Evolutionary conservation across 192 early-diverging fungal genomes (phyloP).

Genomic region (Gigaspora rosea): DNA sequence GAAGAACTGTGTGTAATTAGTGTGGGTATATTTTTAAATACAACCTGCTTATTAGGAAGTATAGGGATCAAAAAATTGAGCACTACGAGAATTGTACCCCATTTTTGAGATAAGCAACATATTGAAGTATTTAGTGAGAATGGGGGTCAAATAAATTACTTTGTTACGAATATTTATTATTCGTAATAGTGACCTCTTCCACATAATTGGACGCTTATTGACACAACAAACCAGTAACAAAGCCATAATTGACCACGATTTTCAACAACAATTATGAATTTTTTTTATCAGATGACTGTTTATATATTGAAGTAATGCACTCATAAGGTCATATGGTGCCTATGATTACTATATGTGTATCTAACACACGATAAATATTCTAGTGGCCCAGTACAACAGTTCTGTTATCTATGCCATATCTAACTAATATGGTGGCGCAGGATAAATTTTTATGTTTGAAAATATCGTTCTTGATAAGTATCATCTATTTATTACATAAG

Average conservation of each 20-base stretch:
- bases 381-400: conserved; percentile 11
- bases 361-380: conserved; percentile 1
- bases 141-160: too few relatives aligned
- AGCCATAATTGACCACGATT: conserved; percentile 16
- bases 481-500: too few relatives aligned
- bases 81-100: too few relatives aligned
- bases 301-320: conserved; percentile 2
- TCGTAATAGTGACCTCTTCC: not conserved
- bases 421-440: not conserved
- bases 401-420: not conserved
- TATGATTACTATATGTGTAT: conserved; percentile 24
- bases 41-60: too few relatives aligned
- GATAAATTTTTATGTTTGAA: not conserved
- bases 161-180: too few relatives aligned
- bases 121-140: too few relatives aligned
- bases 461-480: too few relatives aligned
- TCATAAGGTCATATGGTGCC: conserved; percentile 15
- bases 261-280: conserved; percentile 15
- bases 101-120: too few relatives aligned
- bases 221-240: conserved; percentile 16
- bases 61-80: too few relatives aligned
- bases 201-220: conserved; percentile 11
- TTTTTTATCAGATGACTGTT: conserved; percentile 11
- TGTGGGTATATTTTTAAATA: too few relatives aligned
- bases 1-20: too few relatives aligned